Evolutionary conservation across 352 stramenopile genomes (phyloP), one percentile per base, ranked within the genome.

Genomic region (Thraustotheca clavata): DNA sequence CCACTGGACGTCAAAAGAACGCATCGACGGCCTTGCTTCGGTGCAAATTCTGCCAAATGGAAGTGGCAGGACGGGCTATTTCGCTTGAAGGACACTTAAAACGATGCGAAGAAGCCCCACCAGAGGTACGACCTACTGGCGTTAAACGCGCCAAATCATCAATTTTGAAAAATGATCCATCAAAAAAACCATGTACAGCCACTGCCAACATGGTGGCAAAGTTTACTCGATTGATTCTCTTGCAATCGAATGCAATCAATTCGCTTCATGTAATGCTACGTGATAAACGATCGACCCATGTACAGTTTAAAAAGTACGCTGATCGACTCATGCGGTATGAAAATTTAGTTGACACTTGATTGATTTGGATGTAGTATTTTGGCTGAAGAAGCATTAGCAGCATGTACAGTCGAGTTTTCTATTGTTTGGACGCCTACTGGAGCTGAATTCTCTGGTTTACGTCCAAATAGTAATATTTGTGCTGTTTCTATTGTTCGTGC

Each of bases 401-500:
- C 66, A 49, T 90, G 80, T 26, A 77, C 80, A 48, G 83, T 26
- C 29, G 69, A 80, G 60, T 76, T 49, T 36, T 65, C 70, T 60
- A 88, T 77, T 20, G 73, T 90, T 57, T 59, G 72, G 66, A 91
- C 84, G 47, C 82, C 82, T 39, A 91, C 79, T 18, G 74, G 76
- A 49, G 76, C 85, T 68, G 75, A 71, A 36, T 86, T 79, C 67
- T 80, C 66, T 49, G 77, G 70, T 3, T 41, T 83, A 16, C 68
- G 85, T 61, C 75, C 80, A 0, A 71, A 73, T 22, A 76, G 80
- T 27, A 84, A 73, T 50, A 73, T 97, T 38, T 96, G 90, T 60
- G 87, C 84, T 9, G 89, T 98, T 38, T 97, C 91, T 18, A 97
- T 98, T 67, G 89, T 98, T 67, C 83, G 95, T 24, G 87, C 89